These are phyloP conservation scores for Talaromyces sp. DNA, from an alignment of 2,329 filamentous ascomycete genomes.

Conservation along the genomic window DNA sequence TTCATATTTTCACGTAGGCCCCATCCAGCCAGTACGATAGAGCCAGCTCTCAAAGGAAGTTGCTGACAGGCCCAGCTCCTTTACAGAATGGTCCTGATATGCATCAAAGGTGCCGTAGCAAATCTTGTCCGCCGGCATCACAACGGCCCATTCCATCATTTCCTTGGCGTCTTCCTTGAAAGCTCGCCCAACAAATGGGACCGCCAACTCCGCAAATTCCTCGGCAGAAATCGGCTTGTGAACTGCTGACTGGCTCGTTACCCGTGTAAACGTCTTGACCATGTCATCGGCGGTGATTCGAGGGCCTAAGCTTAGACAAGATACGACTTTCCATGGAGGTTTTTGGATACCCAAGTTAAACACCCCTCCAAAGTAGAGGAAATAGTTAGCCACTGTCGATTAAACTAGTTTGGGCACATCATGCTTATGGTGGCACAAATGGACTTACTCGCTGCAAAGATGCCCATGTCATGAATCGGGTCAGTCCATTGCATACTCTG, in stretches of 20 bases:
- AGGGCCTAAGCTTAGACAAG: constrained; percentile 7
- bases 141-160: constrained; percentile 20
- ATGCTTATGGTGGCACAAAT: too few relatives aligned
- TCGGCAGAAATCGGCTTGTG: constrained; percentile 13
- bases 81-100: constrained; percentile 10
- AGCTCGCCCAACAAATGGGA: constrained; percentile 10
- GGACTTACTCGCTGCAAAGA: constrained; percentile 16
- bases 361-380: constrained; percentile 6
- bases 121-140: constrained; percentile 15
- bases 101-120: constrained; percentile 17
- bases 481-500: constrained; percentile 17
- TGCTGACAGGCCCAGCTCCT: constrained; percentile 16
- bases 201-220: constrained; percentile 11
- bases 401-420: too few relatives aligned
- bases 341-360: constrained; percentile 11
- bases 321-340: constrained; percentile 14
- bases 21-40: constrained; percentile 13
- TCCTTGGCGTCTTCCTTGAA: constrained; percentile 15
- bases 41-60: constrained; percentile 19
- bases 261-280: constrained; percentile 8
- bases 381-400: not conserved
- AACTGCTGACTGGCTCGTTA: constrained; percentile 11
- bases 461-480: constrained; percentile 16
- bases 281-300: constrained; percentile 10
- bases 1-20: constrained; percentile 1